These are phyloP conservation scores for Xylaria sp. DNA, from an alignment of 2,329 filamentous ascomycete genomes.

Conservation along the genomic window DNA sequence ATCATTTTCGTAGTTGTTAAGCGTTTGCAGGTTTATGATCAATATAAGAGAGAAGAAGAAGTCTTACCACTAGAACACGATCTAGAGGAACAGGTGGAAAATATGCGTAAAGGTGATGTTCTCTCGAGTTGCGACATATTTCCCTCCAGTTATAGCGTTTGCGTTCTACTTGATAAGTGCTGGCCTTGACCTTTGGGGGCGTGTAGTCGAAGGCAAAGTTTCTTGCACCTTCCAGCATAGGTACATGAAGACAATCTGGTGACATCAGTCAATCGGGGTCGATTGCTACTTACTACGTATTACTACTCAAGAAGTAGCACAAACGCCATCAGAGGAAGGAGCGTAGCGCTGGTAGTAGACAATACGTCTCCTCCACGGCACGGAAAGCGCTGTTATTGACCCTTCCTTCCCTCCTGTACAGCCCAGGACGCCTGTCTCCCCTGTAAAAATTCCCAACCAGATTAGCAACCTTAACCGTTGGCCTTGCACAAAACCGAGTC, in stretches of 20 bases:
- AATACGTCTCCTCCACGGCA: neutral
- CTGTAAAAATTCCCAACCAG: neutral
- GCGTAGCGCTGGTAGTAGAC: too few species aligned
- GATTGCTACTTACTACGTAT: neutral
- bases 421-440: neutral
- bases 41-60: neutral
- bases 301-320: neutral
- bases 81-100: neutral
- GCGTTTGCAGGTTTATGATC: neutral
- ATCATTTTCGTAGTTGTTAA: neutral
- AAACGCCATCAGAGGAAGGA: neutral
- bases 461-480: neutral
- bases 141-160: too few species aligned
- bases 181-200: neutral
- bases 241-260: neutral
- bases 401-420: neutral
- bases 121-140: neutral
- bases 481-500: constrained; percentile 27
- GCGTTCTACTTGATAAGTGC: neutral
- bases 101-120: neutral
- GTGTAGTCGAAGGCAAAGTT: neutral
- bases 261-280: neutral
- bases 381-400: constrained; percentile 1
- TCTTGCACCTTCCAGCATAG: neutral
- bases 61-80: neutral